A percentile compares a stretch with the other conserved stretches of the same genome.
Conservation (phyloP, 2,329 filamentous ascomycete species). For the Pochonia chlamydosporia region DNA sequence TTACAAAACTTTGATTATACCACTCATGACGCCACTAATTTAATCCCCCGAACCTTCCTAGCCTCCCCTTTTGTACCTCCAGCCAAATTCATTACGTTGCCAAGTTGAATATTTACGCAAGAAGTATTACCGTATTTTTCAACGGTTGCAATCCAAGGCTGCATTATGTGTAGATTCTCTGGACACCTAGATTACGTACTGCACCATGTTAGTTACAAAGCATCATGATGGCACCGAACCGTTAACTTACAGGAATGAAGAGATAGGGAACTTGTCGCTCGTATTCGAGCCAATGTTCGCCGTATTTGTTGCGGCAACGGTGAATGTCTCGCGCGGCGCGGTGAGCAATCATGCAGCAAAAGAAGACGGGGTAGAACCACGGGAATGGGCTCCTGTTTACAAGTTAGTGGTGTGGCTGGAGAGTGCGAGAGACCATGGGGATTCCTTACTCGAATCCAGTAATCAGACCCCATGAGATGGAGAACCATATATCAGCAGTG, state of each 20-base stretch:
- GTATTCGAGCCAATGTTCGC: slow-evolving; percentile 75
- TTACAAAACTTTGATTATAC: not conserved
- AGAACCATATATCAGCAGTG: slow-evolving; percentile 43
- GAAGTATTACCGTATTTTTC: not conserved
- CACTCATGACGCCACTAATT: not conserved
- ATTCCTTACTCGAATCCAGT: slow-evolving; percentile 38
- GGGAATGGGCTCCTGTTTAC: slow-evolving; percentile 64
- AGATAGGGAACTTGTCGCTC: slow-evolving; percentile 73
- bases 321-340: slow-evolving; percentile 71
- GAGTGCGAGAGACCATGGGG: not conserved
- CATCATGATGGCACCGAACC: not conserved
- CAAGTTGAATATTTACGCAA: slow-evolving; percentile 1
- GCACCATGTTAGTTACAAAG: slow-evolving; percentile 9
- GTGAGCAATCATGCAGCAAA: slow-evolving; percentile 74
- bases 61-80: not conserved
- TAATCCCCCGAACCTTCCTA: not conserved
- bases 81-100: not conserved
- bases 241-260: slow-evolving; percentile 62
- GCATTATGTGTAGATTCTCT: too few species aligned
- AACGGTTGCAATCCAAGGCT: too few species aligned
- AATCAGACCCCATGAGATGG: slow-evolving; percentile 44
- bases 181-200: slow-evolving; percentile 36
- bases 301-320: slow-evolving; percentile 74
- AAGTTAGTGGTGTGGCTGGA: not conserved
- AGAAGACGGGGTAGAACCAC: slow-evolving; percentile 88